Evolutionary conservation across 371 early-diverging fungal species (phyloP), one percentile per base, ranked within the genome.

Genomic region (Mucor velutinosus): DNA sequence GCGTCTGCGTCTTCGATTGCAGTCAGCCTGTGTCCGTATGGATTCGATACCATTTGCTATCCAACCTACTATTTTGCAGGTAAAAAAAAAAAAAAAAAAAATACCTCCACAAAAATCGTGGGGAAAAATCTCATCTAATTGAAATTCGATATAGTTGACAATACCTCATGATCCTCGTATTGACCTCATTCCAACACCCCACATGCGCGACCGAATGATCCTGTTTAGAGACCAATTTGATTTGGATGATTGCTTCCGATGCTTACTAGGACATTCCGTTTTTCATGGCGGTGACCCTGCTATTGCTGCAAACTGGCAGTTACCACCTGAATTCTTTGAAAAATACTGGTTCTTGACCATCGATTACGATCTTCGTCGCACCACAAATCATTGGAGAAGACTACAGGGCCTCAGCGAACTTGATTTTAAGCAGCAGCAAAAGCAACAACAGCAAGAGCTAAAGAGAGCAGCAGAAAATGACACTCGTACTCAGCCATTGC

Each of bases 131-230:
- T 62, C 66, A 30, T 58, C 43, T 66, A 61, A 69, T 30, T 7
- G 32, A 41, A 41, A 53, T 43, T 60, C 45, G 25, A 64, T 23
- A 17, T 60, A 83, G 81, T 69, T 81, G 25, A 79, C 82, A 8
- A 73, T 86, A 49, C 87, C 88, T 19, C 88, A 88, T 61, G 88
- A 88, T 51, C 76, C 88, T 11, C 82, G 88, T 21, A 88, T 88
- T 49, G 88, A 88, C 58, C 67, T 86, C 41, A 79, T 88, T 49
- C 86, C 88, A 5, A 83, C 86, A 15, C 78, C 83, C n/a, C 83
- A 84, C 55, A 82, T 88, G 73, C 79, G 88, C 25, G 88, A 86
- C 29, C 79, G 86, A 69, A 88, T 88, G 88, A 88, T 88, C 58
- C 45, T 88, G 7, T 86, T 84, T 66, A 81, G 85, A 67, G 77